Percentiles rank a stretch among this genome's conserved stretches.
phyloP scores from a whole-genome alignment of 371 early-diverging fungal species.

The Circinella umbellata region DNA sequence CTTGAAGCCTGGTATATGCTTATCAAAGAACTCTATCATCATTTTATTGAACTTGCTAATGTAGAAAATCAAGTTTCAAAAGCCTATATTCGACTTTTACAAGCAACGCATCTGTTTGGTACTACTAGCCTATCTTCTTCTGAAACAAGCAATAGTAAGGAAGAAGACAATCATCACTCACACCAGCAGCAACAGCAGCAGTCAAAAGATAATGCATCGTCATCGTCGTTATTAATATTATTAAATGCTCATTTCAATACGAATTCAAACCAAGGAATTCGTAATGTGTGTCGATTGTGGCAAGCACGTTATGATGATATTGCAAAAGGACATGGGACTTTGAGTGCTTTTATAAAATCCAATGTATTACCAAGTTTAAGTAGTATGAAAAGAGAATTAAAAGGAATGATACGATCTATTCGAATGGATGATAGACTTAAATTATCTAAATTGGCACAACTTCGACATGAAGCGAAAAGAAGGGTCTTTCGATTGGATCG shows the following conservation, averaged over 20 bases:
- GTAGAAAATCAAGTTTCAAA: slow-evolving; percentile 39
- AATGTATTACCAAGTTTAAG: slow-evolving; percentile 34
- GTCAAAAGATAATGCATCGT: background rate
- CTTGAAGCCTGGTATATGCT: slow-evolving; percentile 43
- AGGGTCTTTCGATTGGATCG: slow-evolving; percentile 28
- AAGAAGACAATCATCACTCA: background rate
- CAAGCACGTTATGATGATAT: slow-evolving; percentile 28
- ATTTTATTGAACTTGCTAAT: slow-evolving; percentile 32
- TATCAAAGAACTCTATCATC: slow-evolving; percentile 29
- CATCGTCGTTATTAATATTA: background rate
- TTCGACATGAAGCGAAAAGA: slow-evolving; percentile 35
- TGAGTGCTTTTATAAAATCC: slow-evolving; percentile 31
- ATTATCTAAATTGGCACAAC: slow-evolving; percentile 27
- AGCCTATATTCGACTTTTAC: slow-evolving; percentile 22
- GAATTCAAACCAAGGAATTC: slow-evolving; percentile 25
- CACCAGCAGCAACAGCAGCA: background rate
- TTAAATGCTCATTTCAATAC: slow-evolving; percentile 33
- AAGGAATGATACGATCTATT: slow-evolving; percentile 42
- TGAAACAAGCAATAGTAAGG: background rate
- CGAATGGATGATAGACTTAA: slow-evolving; percentile 40
- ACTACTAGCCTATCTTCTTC: too few species aligned
- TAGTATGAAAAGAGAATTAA: slow-evolving; percentile 44
- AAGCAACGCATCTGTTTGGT: background rate
- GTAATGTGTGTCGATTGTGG: slow-evolving; percentile 41
- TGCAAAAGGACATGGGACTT: slow-evolving; percentile 34